phyloP scores from a whole-genome alignment of 2,329 filamentous ascomycete species.

The Pseudofabraea citricarpa region DNA sequence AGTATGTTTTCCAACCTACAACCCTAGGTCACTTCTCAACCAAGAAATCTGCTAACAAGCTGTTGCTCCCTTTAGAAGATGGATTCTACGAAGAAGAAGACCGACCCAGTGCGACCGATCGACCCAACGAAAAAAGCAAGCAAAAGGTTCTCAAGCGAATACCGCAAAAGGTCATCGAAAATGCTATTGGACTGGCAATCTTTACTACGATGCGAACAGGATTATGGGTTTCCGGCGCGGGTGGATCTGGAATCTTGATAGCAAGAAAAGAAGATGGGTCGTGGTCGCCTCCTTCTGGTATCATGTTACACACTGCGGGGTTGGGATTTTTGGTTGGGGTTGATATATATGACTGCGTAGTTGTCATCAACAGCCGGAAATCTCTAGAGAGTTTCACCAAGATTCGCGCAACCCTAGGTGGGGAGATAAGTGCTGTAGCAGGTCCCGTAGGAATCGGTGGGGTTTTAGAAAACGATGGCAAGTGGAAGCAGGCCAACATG shows the following conservation, averaged over 20 bases:
- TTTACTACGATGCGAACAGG: conserved; percentile 96
- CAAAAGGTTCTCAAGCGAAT: conserved; percentile 76
- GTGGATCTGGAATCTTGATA: conserved; percentile 82
- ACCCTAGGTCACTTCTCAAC: neutral
- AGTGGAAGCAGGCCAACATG: conserved; percentile 54
- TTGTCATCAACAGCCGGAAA: conserved; percentile 84
- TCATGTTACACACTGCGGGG: conserved; percentile 83
- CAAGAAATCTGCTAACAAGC: conserved; percentile 11
- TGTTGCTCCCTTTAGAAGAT: conserved; percentile 42
- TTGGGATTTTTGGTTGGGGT: conserved; percentile 87
- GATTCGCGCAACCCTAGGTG: conserved; percentile 73
- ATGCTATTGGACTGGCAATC: conserved; percentile 85
- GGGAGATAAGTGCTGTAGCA: conserved; percentile 70
- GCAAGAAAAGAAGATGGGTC: conserved; percentile 79
- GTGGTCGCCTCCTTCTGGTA: conserved; percentile 88
- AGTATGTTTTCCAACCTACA: conserved; percentile 48
- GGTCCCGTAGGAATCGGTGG: conserved; percentile 76
- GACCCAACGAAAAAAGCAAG: conserved; percentile 39
- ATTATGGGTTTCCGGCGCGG: conserved; percentile 85
- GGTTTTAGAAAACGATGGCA: conserved; percentile 25
- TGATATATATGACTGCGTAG: conserved; percentile 92
- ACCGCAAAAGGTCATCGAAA: conserved; percentile 76
- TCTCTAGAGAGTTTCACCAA: conserved; percentile 82
- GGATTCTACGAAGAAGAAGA: conserved; percentile 60
- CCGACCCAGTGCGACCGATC: conserved; percentile 23